Conservation (phyloP, 2,329 filamentous ascomycete genomes). For the Clarireedia hainanense region DNA sequence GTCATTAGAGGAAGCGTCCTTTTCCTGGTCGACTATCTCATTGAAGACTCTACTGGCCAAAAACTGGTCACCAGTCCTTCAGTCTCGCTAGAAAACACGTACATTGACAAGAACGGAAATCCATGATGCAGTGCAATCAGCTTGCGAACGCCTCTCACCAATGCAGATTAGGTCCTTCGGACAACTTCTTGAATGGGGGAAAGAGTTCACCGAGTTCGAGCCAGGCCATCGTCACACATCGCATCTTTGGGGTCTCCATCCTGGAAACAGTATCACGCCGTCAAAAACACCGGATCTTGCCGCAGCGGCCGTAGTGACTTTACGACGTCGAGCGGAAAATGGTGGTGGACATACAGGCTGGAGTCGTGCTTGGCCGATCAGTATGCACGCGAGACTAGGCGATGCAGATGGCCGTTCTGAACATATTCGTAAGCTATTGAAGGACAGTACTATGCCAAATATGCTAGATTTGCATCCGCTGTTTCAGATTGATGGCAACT, state of each 20-base stretch:
- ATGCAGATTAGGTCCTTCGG: constrained; percentile 27
- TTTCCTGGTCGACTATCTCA: constrained; percentile 31
- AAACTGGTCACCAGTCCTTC: constrained; percentile 32
- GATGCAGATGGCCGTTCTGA: constrained; percentile 31
- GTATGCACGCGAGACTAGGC: constrained; percentile 36
- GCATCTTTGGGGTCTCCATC: constrained; percentile 37
- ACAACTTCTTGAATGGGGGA: constrained; percentile 36
- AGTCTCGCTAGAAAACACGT: constrained; percentile 34
- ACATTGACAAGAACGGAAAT: constrained; percentile 14
- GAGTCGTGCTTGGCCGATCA: constrained; percentile 40
- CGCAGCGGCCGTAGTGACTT: constrained; percentile 26
- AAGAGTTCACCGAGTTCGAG: constrained; percentile 33
- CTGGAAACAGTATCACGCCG: constrained; percentile 33
- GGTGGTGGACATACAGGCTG: constrained; percentile 40
- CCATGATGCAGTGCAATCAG: not conserved
- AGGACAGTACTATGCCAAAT: constrained; percentile 36
- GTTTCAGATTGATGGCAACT: constrained; percentile 45
- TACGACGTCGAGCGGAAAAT: constrained; percentile 29
- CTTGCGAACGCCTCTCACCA: not conserved
- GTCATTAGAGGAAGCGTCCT: constrained; percentile 27
- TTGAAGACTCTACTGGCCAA: constrained; percentile 23
- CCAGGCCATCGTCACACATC: constrained; percentile 39
- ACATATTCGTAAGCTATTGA: constrained; percentile 34
- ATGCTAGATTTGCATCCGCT: constrained; percentile 38
- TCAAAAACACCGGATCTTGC: constrained; percentile 27